These are phyloP conservation scores for Elsinoe australis DNA, from an alignment of 2,329 filamentous ascomycete genomes.

Conservation along the genomic window DNA sequence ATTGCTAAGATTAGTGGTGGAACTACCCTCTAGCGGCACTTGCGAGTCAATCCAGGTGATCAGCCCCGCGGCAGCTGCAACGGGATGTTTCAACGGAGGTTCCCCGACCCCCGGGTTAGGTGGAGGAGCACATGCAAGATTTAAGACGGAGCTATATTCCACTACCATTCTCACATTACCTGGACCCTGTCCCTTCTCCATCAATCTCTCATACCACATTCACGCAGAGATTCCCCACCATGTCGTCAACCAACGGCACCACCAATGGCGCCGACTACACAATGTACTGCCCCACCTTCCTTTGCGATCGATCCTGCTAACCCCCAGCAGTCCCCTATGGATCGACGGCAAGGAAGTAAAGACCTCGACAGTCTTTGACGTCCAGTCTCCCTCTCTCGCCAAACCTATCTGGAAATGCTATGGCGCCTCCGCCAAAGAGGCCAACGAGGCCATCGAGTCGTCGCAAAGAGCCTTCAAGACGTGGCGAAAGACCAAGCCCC, in stretches of 20 bases:
- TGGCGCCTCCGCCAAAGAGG: constrained; percentile 49
- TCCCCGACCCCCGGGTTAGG: neutral
- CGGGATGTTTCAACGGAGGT: neutral
- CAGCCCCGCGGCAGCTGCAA: neutral
- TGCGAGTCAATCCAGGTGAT: constrained; percentile 3
- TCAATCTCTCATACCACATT: neutral
- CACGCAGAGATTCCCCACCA: neutral
- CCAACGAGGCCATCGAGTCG: constrained; percentile 49
- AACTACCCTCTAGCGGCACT: neutral
- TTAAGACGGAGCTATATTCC: neutral
- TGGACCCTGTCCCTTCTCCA: neutral
- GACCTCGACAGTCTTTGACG: constrained; percentile 42
- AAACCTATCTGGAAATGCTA: constrained; percentile 47
- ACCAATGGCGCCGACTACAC: constrained; percentile 16
- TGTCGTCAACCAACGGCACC: neutral
- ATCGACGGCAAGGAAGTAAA: constrained; percentile 40
- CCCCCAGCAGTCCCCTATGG: constrained; percentile 30
- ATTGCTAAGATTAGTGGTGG: constrained; percentile 3
- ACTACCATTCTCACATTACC: neutral
- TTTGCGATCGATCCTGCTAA: neutral
- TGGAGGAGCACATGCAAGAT: constrained; percentile 5
- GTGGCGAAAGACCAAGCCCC: constrained; percentile 57
- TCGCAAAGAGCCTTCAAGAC: constrained; percentile 58
- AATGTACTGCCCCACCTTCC: constrained; percentile 21
- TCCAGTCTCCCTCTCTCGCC: constrained; percentile 48